These are phyloP conservation scores for Cymbopogon citratus DNA, from an alignment of 176 grass and related monocot genomes.

Conservation along the genomic window DNA sequence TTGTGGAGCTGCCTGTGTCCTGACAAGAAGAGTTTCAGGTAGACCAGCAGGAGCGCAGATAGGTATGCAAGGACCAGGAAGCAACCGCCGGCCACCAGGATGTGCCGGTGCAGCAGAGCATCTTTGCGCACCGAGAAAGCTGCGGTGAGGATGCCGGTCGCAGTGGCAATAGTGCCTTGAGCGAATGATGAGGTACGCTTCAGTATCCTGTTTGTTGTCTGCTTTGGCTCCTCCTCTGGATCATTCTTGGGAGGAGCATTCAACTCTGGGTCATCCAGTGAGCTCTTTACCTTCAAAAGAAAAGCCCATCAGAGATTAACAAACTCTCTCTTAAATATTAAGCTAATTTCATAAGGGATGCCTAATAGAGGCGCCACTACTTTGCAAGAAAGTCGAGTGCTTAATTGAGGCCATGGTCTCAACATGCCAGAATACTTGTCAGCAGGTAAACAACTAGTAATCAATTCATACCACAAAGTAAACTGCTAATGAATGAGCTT, in stretches of 20 bases:
- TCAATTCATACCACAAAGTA: background rate
- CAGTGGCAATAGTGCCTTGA: constrained; percentile 6
- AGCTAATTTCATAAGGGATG: background rate
- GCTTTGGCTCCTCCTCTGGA: background rate
- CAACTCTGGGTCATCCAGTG: background rate
- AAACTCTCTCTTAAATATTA: background rate
- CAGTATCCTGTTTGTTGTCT: background rate
- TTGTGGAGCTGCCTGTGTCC: background rate
- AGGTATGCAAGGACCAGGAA: constrained; percentile 15
- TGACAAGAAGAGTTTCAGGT: constrained; percentile 34
- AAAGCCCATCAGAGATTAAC: background rate
- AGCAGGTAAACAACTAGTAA: background rate
- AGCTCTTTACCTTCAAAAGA: background rate
- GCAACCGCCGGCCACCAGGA: constrained; percentile 10
- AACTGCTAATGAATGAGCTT: background rate
- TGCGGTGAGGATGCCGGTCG: constrained; percentile 16
- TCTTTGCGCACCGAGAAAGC: constrained; percentile 28
- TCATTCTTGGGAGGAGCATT: background rate
- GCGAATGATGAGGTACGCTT: constrained; percentile 8
- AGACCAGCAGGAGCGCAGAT: constrained; percentile 16
- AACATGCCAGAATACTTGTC: background rate
- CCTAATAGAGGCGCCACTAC: background rate
- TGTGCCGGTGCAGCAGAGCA: background rate
- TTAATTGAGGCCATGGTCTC: background rate
- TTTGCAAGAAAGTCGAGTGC: background rate